Evolutionary conservation across 768 basidiomycete species (phyloP), one percentile per base, ranked within the genome.

Genomic region (Tephrocybe rancida): DNA sequence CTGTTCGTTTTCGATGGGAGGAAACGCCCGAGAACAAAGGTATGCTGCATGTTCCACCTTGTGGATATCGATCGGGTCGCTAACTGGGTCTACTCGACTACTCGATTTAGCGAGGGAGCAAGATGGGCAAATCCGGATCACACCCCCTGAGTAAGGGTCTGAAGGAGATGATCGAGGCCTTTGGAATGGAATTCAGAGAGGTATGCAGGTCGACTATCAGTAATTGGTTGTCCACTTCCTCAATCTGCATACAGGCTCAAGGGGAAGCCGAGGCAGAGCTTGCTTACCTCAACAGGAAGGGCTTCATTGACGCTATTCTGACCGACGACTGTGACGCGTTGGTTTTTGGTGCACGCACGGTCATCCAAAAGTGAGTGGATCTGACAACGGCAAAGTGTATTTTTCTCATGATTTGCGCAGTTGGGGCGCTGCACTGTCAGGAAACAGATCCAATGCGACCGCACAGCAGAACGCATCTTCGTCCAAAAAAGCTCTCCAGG

Each of bases 1-100:
- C 73, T 90, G 24, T 88, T 90, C 63, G 82, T 90, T 3, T 90
- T 90, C 63, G 87, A 90, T 66, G 88, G 89, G 0, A 80, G 83
- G 2, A 69, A 82, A 50, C 77, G 88, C 47, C 88, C 88, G 3
- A 75, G 78, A 34, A 60, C 82, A 56, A 90, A 91, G 71, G 81
- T 80, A 16, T 71, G 77, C 73, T 56, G 64, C 11, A 11, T 10
- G 66, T 4, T 71, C 74, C 19, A 62, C 68, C 9, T 25, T 41
- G 19, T 22, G 9, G 18, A 1, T 18, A 2, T 16, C 21, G 14
- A 42, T 57, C n/a, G n/a, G n/a, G n/a, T n/a, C n/a, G n/a, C n/a
- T n/a, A 6, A 16, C 4, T 13, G 35, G 5, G 7, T 16, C 16
- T 9, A 37, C 35, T 5, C 14, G 35, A 37, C 35, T 13, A 37